Evolutionary conservation across 1,284 basidiomycete species (phyloP), one percentile per base, ranked within the genome.

Genomic region (Sporisorium graminicola): DNA sequence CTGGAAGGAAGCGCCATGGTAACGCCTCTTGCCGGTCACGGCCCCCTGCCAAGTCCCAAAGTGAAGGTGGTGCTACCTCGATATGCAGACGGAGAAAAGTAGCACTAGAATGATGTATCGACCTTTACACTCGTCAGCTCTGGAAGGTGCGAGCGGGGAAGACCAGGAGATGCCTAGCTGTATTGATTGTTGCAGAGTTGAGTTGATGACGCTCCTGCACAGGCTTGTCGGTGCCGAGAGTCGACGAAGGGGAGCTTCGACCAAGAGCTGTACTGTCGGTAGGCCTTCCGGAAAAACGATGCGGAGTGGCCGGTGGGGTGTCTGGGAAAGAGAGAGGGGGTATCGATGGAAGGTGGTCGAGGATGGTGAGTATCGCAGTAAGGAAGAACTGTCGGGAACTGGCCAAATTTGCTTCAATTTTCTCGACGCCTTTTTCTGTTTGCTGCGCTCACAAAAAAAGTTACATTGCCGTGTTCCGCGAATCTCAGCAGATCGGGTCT

Each of bases 1-100:
- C 72, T 74, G 51, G 61, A 50, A 4, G 76, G 76, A n/a, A 74
- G 63, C 40, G 58, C 51, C 73, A 75, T 75, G 12, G 44, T 53
- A 5, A 40, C 26, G 18, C n/a, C 18, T 35, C 13, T 40, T 33
- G 35, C 42, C 53, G 33, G 37, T 26, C 46, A 42, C 47, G 57
- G 54, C 57, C 27, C 26, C 62, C 26, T 40, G 62, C 58, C 24
- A 42, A 58, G 54, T 29, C 52, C 2, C 47, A 29, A 14, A 14
- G 33, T 42, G 24, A 24, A 31, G 35, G 29, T 29, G 55, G 6
- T 33, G 24, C 40, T 62, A 35, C 14, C n/a, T 61, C n/a, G 18
- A 2, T 6, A 37, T 46, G 47, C 22, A 31, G 29, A 9, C 42
- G 40, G 26, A 40, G 12, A 37, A 26, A 22, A 40, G 4, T 18